phyloP scores from a whole-genome alignment of 2,329 filamentous ascomycete genomes.

The Ophiosphaerella narmari region DNA sequence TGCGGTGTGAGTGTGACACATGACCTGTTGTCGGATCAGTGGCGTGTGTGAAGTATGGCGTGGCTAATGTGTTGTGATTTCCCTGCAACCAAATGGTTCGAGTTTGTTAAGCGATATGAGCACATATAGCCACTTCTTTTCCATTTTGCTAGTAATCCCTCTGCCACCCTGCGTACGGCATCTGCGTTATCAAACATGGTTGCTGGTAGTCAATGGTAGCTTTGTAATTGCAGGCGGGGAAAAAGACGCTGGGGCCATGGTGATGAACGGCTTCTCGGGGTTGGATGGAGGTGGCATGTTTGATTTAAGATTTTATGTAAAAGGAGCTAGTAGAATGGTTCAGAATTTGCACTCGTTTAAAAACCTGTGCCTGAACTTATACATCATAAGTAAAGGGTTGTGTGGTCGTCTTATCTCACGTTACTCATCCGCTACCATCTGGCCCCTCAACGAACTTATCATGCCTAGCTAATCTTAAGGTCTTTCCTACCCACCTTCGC shows the following conservation, averaged over 20 bases:
- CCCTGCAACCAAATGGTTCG: no score
- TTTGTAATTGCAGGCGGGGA: slow-evolving; percentile 11
- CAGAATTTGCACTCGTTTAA: not conserved
- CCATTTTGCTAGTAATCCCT: slow-evolving; percentile 27
- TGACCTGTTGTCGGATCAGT: not conserved
- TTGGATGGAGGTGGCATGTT: not conserved
- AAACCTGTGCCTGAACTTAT: not conserved
- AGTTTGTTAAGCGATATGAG: no score
- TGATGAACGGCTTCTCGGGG: slow-evolving; percentile 17
- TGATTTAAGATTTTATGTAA: not conserved
- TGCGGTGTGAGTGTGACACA: slow-evolving; percentile 21
- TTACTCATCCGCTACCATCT: no score
- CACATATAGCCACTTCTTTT: slow-evolving; percentile 34
- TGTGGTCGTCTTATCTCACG: no score
- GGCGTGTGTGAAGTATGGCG: no score
- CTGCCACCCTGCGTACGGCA: slow-evolving; percentile 25
- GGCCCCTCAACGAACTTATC: no score
- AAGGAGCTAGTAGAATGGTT: not conserved
- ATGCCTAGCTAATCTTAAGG: no score
- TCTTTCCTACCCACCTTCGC: no score
- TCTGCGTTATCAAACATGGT: slow-evolving; percentile 34
- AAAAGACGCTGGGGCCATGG: slow-evolving; percentile 31
- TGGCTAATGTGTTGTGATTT: no score
- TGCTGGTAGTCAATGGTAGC: slow-evolving; percentile 10
- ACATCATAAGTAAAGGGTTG: not conserved